Evolutionary conservation across 2,329 filamentous ascomycete genomes (phyloP), one percentile per base, ranked within the genome.

Genomic region (Amauroascus niger): DNA sequence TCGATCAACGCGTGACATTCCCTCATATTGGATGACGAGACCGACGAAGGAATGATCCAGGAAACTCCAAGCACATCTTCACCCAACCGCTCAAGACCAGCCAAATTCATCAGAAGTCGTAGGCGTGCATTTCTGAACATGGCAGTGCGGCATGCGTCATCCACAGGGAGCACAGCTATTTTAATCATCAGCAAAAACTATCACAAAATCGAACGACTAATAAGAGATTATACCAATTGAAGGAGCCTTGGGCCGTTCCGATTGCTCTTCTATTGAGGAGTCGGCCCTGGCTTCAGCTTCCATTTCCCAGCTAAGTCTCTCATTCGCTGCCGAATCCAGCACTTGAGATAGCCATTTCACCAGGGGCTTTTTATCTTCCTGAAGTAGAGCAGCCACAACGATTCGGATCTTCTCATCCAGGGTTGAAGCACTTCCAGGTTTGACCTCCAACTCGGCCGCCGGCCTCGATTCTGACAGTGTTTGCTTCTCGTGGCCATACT

Each of bases 71-170:
- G 77, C 2, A 87, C 83, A 63, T 95, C 87, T 40, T 88, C 83
- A 30, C 79, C 80, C 6, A 80, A 65, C 49, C 83, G 77, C 62
- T 85, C 77, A 57, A 94, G 80, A 0, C 86, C 87, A 16, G 85
- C 76, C 0, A 93, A 76, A 1, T 77, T 84, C 79, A 97, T 85
- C 2, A 98, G 78, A 1, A 97, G 81, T 32, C 90, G 85, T 1
- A 97, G 77, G 63, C 91, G 84, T 8, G 87, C 83, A 68, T 97
- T 94, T 65, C 88, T 94, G 74, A 94, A 94, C 70, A 95, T 83
- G 24, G 88, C 85, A 20, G 77, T 78, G 49, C 83, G 82, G 39
- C 83, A 81, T 47, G 79, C 76, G 44, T 86, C 80, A 40, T 79
- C 81, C 54, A 85, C 81, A 0, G 86, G 77, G 49, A 76, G 78